Base-by-base conservation (phyloP, 2,329 filamentous ascomycete genomes). In the Aspergillus tanneri region DNA sequence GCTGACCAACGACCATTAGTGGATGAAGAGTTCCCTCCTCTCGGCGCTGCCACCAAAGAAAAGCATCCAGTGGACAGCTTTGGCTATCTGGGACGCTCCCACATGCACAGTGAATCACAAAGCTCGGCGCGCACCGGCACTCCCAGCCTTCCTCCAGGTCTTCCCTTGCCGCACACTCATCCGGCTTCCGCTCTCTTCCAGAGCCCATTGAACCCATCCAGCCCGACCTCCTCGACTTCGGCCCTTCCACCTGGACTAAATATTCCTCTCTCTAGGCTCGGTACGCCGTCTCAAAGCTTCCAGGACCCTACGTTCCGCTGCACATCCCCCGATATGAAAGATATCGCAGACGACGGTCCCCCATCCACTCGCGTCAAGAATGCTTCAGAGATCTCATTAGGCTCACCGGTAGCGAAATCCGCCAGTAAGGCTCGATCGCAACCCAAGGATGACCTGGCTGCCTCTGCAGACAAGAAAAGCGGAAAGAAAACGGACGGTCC, bases 21-120 rank as follows among this genome's bases (percentile, higher is more conserved):
- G 52, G 68, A 74, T 40, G 69, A 73, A 57, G 72, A 77, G 12
- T 77, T 77, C 38, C 73, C 74, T 22, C 74, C 73, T 39, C 62
- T 77, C 18, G 72, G 65, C n/a, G 56, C 60, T 7, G 59, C 66
- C 10, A 43, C 62, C n/a, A 70, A 68, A n/a, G 68, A 70, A 37
- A 65, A 59, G 14, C 58, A 62, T 14, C 50, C 67, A 3, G 57
- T 67, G 18, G 65, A 70, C 53, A 61, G 59, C 40, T 64, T 69
- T 57, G 63, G 71, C 44, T 65, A 70, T 50, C 55, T 69, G 10
- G 64, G 57, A 32, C 62, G 63, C 47, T 69, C 60, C 46, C 68
- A 66, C 56, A 58, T 68, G 34, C 61, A 61, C 35, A 62, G 36
- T 37, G 68, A 66, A 14, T 59, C 65, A 43, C 59, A 52, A 32